Evolutionary conservation across 2,329 filamentous ascomycete species (phyloP).

Genomic region (Cytospora chrysosperma): DNA sequence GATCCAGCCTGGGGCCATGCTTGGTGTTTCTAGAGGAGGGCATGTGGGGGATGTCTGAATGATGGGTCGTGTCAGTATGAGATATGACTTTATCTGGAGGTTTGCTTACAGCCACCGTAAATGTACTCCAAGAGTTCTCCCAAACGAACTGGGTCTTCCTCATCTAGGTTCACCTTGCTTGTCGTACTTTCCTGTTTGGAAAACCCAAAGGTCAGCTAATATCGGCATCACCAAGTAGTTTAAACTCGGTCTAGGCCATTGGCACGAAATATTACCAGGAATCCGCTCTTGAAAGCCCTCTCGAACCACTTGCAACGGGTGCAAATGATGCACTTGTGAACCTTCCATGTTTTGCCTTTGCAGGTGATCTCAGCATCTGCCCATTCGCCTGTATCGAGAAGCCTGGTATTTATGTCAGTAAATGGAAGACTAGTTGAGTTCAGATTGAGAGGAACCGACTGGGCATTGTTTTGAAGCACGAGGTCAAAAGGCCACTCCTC

Average conservation of each 20-base stretch:
- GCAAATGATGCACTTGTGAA: neutral
- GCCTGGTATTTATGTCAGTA: neutral
- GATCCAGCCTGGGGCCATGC: no score
- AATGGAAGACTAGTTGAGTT: neutral
- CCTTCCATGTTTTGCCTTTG: neutral
- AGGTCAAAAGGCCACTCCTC: neutral
- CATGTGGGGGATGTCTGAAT: neutral
- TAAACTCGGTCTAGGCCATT: neutral
- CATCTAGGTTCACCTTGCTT: neutral
- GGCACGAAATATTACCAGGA: neutral
- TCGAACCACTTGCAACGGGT: neutral
- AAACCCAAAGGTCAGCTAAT: neutral
- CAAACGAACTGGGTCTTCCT: neutral
- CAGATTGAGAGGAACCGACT: neutral
- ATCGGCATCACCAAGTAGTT: neutral
- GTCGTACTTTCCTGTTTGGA: neutral
- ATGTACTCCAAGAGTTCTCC: neutral
- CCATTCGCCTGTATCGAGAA: neutral
- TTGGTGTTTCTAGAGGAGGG: no score
- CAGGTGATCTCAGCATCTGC: conserved; percentile 6
- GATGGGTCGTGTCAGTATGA: neutral
- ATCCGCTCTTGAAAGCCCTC: neutral
- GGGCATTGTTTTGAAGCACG: no score
- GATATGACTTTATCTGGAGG: neutral
- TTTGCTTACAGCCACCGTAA: neutral